Percentiles rank a stretch among this genome's conserved stretches.
These are phyloP conservation scores for Moringa oleifera DNA, from an alignment of 345 rosid species.

Conservation along the genomic window DNA sequence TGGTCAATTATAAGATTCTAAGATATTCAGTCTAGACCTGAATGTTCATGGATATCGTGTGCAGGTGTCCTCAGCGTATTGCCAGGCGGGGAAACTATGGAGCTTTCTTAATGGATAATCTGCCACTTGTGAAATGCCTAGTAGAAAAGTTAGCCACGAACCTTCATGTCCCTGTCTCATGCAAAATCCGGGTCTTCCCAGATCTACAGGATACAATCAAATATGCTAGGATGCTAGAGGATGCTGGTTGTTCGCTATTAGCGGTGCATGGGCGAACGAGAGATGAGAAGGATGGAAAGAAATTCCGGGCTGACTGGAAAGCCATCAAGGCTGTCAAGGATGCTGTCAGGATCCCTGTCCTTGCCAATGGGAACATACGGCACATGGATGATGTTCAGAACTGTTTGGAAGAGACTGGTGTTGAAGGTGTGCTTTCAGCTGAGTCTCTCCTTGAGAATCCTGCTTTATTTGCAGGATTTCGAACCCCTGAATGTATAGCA, in stretches of 20 bases:
- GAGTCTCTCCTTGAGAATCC: slow-evolving; percentile 96
- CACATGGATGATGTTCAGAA: slow-evolving; percentile 66
- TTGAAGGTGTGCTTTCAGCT: slow-evolving; percentile 91
- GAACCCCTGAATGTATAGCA: slow-evolving; percentile 55
- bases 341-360: slow-evolving; percentile 69
- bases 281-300: slow-evolving; percentile 85
- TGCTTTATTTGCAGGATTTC: slow-evolving; percentile 80
- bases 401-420: slow-evolving; percentile 71
- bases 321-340: slow-evolving; percentile 79
- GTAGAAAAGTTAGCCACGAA: slow-evolving; percentile 70
- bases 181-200: slow-evolving; percentile 84
- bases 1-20: too few species aligned
- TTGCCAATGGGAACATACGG: slow-evolving; percentile 90
- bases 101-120: slow-evolving; percentile 94
- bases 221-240: slow-evolving; percentile 91
- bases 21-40: not conserved
- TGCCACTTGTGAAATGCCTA: slow-evolving; percentile 74
- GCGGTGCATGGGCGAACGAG: slow-evolving; percentile 93
- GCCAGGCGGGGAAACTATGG: slow-evolving; percentile 89
- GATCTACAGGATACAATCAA: slow-evolving; percentile 64
- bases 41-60: not conserved
- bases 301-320: slow-evolving; percentile 71
- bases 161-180: slow-evolving; percentile 72
- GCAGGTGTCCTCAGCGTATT: slow-evolving; percentile 92
- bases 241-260: slow-evolving; percentile 85